Conservation (phyloP, 768 basidiomycete genomes). For the Suillus subluteus region DNA sequence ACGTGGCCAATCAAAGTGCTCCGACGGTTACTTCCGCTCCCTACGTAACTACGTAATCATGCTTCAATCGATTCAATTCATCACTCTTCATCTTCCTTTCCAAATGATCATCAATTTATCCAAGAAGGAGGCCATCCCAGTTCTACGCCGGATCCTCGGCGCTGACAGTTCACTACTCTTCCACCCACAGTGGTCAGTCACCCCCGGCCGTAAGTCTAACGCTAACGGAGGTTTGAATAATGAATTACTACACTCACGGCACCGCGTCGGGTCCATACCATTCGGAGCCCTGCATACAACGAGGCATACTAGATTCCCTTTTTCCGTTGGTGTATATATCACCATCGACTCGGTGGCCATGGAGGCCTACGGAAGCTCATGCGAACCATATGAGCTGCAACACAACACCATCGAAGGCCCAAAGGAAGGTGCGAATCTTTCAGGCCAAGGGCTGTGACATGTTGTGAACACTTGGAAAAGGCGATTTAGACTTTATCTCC, state of each 20-base stretch:
- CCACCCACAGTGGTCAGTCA: too few species aligned
- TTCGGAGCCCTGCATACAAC: too few species aligned
- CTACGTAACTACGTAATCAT: conserved; percentile 16
- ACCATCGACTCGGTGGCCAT: background rate
- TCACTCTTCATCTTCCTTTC: background rate
- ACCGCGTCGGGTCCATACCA: conserved; percentile 1
- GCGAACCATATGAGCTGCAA: background rate
- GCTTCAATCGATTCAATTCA: background rate
- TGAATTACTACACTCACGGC: background rate
- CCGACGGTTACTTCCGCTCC: conserved; percentile 13
- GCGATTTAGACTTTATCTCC: background rate
- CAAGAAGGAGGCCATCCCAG: background rate
- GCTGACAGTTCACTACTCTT: too few species aligned
- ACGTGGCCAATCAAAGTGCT: background rate
- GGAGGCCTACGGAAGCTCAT: background rate
- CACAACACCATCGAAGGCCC: background rate
- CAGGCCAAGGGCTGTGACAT: too few species aligned
- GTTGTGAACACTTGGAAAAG: background rate
- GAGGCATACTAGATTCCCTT: too few species aligned
- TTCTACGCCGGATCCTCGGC: conserved; percentile 3
- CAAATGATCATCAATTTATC: conserved; percentile 11
- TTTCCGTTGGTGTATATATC: too few species aligned
- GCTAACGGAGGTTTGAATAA: too few species aligned
- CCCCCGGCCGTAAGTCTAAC: background rate
- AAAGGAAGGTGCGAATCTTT: conserved; percentile 2